Conservation (phyloP, 2,329 filamentous ascomycete genomes). For the Trichophyton schoenleinii region DNA sequence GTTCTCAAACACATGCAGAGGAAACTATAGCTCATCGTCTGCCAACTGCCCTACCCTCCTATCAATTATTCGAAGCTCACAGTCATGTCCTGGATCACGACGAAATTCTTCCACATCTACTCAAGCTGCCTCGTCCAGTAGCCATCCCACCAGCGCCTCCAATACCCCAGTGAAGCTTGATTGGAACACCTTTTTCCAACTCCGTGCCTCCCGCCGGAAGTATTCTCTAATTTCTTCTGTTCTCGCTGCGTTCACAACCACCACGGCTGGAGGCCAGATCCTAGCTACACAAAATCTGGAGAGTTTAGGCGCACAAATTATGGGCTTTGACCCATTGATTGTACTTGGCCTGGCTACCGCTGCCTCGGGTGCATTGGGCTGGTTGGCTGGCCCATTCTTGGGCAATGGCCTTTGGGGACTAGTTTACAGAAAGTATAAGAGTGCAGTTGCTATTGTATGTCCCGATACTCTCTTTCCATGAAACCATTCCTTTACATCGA, state of each 20-base stretch:
- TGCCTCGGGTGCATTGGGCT: constrained; percentile 66
- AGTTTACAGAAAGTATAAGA: constrained; percentile 57
- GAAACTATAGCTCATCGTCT: neutral
- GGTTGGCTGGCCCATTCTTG: constrained; percentile 73
- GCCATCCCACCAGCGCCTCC: neutral
- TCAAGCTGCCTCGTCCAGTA: neutral
- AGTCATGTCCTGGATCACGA: neutral
- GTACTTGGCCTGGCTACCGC: constrained; percentile 70
- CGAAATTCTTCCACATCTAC: constrained; percentile 1
- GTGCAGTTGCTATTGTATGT: constrained; percentile 54
- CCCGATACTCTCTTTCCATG: neutral
- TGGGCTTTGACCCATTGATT: constrained; percentile 79
- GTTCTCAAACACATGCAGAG: neutral
- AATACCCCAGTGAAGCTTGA: constrained; percentile 38
- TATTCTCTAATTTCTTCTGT: constrained; percentile 72
- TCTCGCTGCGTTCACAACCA: constrained; percentile 49
- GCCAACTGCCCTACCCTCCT: neutral
- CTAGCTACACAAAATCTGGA: constrained; percentile 63
- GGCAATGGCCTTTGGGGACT: constrained; percentile 70
- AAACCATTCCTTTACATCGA: neutral
- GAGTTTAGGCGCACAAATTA: constrained; percentile 47
- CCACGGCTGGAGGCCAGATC: constrained; percentile 39
- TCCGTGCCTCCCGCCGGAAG: constrained; percentile 72
- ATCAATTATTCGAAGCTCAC: constrained; percentile 1
- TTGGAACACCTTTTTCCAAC: constrained; percentile 88